Evolutionary conservation across 2,329 filamentous ascomycete genomes (phyloP).

Genomic region (Fusarium sp.): DNA sequence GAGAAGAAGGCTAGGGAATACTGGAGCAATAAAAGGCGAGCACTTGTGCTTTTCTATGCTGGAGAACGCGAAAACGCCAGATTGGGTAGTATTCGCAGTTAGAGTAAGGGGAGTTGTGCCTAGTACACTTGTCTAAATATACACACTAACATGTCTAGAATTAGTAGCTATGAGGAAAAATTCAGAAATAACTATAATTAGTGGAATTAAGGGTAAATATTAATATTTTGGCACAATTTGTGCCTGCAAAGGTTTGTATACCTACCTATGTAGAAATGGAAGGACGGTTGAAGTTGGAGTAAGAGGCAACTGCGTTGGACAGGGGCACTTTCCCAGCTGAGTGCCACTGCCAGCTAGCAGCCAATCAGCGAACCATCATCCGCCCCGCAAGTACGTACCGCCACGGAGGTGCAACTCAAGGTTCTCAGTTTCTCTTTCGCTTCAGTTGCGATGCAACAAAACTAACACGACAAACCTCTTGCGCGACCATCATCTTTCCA

Average conservation of each 20-base stretch:
- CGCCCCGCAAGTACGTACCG: constrained; percentile 23
- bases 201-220: background rate
- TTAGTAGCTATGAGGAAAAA: background rate
- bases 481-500: constrained; percentile 18
- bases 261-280: background rate
- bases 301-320: background rate
- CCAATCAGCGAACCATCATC: constrained; percentile 5
- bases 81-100: background rate
- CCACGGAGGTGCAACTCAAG: background rate
- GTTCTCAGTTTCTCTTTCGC: constrained; percentile 34
- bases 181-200: background rate
- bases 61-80: background rate
- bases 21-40: too few relatives aligned
- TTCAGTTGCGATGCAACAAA: constrained; percentile 36
- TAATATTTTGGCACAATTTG: background rate
- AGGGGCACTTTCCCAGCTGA: background rate
- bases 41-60: too few relatives aligned
- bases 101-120: background rate
- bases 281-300: background rate
- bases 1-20: too few relatives aligned
- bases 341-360: background rate
- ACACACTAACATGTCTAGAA: background rate
- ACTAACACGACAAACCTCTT: constrained; percentile 37
- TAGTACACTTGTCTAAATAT: background rate
- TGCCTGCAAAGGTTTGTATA: background rate